A percentile compares a stretch with the other conserved stretches of the same genome.
Conservation (phyloP, 768 basidiomycete species). For the Pulveroboletus ravenelii region DNA sequence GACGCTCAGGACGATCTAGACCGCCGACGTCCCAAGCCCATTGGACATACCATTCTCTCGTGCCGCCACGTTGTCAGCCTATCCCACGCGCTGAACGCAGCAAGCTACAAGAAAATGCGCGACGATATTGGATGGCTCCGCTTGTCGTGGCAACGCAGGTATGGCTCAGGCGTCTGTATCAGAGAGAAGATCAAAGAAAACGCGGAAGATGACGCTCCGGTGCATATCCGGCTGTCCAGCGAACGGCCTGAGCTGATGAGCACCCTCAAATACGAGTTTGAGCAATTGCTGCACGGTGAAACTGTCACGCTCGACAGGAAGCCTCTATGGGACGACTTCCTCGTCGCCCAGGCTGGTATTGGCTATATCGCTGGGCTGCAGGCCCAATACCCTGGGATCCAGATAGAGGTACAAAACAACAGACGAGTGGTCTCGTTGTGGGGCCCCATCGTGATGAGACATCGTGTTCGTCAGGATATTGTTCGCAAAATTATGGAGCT, state of each 20-base stretch:
- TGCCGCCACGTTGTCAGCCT: conserved; percentile 55
- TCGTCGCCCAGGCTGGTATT: conserved; percentile 39
- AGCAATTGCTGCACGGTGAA: conserved; percentile 60
- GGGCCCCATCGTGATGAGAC: conserved; percentile 43
- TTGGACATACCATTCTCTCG: conserved; percentile 42
- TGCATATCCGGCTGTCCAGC: conserved; percentile 46
- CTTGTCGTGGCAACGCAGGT: conserved; percentile 30
- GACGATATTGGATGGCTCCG: conserved; percentile 46
- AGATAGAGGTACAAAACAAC: conserved; percentile 38
- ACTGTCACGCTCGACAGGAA: conserved; percentile 47
- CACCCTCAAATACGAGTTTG: conserved; percentile 54
- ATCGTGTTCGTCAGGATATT: conserved; percentile 40
- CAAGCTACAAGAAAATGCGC: conserved; percentile 37
- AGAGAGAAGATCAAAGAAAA: conserved; percentile 17
- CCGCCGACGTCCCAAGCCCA: conserved; percentile 39
- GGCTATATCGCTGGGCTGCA: conserved; percentile 45
- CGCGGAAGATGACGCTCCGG: conserved; percentile 12
- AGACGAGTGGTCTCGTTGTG: conserved; percentile 51
- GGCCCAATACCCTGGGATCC: conserved; percentile 33
- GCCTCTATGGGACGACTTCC: conserved; percentile 63
- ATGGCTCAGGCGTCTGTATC: conserved; percentile 29
- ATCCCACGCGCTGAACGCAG: conserved; percentile 37
- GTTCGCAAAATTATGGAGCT: conserved; percentile 44
- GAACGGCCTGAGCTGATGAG: conserved; percentile 48
- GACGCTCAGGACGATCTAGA: conserved; percentile 47